A percentile compares a stretch with the other conserved stretches of the same genome.
Conservation (phyloP, 495 filamentous ascomycete species). For the Podospora tetraspora region DNA sequence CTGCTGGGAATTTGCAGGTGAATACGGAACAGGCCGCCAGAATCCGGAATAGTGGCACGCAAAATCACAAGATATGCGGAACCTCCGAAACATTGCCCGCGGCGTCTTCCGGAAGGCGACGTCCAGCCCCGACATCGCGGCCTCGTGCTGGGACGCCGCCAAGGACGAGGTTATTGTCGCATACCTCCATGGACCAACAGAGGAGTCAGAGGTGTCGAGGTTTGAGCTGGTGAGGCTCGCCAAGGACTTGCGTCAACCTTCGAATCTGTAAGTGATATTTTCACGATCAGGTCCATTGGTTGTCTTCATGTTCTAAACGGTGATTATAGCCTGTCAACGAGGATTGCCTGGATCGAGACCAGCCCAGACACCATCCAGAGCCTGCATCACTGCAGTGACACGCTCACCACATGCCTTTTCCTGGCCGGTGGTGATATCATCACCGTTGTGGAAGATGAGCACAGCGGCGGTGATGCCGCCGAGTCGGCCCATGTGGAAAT, state of each 20-base stretch:
- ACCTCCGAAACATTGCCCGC: slow-evolving; percentile 67
- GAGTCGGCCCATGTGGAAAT: slow-evolving; percentile 73
- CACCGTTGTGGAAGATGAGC: slow-evolving; percentile 69
- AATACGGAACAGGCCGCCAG: neutral
- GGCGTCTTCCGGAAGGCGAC: slow-evolving; percentile 49
- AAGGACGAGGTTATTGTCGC: slow-evolving; percentile 68
- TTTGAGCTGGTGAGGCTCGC: slow-evolving; percentile 61
- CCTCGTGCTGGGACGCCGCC: slow-evolving; percentile 70
- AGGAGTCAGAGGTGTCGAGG: slow-evolving; percentile 42
- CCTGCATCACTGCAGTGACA: slow-evolving; percentile 81
- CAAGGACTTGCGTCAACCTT: slow-evolving; percentile 34
- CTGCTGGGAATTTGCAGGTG: neutral
- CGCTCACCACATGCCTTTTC: slow-evolving; percentile 67
- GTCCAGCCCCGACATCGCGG: slow-evolving; percentile 48
- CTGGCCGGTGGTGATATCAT: slow-evolving; percentile 89
- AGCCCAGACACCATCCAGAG: slow-evolving; percentile 66
- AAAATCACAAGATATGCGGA: slow-evolving; percentile 56
- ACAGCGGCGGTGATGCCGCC: slow-evolving; percentile 50
- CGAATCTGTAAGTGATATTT: slow-evolving; percentile 38
- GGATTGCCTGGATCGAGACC: slow-evolving; percentile 75
- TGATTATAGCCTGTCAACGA: slow-evolving; percentile 27
- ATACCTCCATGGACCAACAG: slow-evolving; percentile 57
- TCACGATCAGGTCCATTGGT: neutral
- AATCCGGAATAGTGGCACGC: neutral
- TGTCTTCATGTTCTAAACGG: slow-evolving; percentile 11